These are phyloP conservation scores for Potentilla sterilis DNA, from an alignment of 306 rosid genomes.

Conservation along the genomic window DNA sequence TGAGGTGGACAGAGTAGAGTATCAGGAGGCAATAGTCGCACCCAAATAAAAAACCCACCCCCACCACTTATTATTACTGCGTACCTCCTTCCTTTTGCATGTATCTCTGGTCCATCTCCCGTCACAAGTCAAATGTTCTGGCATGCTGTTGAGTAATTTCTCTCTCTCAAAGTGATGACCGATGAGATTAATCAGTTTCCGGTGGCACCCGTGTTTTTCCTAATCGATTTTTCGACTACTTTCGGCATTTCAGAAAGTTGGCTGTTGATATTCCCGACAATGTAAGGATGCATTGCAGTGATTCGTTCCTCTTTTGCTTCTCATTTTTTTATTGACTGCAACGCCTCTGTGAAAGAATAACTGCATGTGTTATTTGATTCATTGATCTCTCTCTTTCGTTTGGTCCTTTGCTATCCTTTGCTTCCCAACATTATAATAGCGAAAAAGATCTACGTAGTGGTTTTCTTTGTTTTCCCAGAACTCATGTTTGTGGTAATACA, in stretches of 20 bases:
- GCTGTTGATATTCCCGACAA: not conserved
- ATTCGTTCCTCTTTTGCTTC: not conserved
- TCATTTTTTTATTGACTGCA: not conserved
- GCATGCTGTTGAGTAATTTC: not conserved
- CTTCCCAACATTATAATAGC: not conserved
- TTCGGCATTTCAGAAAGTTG: not conserved
- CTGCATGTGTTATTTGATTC: not conserved
- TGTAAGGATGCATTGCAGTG: not conserved
- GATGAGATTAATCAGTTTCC: not conserved
- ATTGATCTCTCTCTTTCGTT: not conserved
- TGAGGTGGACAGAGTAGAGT: no score
- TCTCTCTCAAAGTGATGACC: not conserved
- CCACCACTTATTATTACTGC: no score
- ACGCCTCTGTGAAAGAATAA: not conserved
- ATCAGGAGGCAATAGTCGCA: no score
- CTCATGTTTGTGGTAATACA: not conserved
- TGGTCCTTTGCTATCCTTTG: not conserved
- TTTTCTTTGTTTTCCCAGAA: not conserved
- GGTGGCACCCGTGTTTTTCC: no score
- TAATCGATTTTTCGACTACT: not conserved
- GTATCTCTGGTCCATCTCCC: not conserved
- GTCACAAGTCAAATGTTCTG: not conserved
- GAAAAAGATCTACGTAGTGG: no score
- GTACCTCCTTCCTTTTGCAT: not conserved
- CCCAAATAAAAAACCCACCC: no score